Evolutionary conservation across 169 alveolate genomes (phyloP), one percentile per base, ranked within the genome.

Genomic region (Babesia divergens): DNA sequence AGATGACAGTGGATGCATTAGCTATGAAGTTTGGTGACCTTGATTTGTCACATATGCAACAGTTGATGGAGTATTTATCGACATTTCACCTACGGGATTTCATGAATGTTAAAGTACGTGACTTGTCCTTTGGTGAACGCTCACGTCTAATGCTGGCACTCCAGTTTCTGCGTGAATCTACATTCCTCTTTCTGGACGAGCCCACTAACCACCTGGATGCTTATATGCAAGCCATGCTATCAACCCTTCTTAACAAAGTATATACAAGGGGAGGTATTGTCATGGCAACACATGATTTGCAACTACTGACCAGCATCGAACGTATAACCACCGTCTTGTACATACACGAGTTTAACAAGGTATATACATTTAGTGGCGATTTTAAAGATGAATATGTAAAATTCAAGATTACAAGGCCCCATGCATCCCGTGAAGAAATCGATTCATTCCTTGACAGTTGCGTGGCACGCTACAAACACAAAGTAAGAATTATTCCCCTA

Each of bases 191-290:
- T 20, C 44, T 88, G 29, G 93, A 88, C 46, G 93, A 88, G 55
- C 89, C 89, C 37, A 88, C 76, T 13, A 88, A 88, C 62, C 89
- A 88, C 59, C 66, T 88, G 42, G 93, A 88, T 52, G 44, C 74
- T 20, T 88, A 75, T 68, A 80, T 88, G 82, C 70, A 88, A 55
- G 67, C 64, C 24, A 65, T 50, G 26, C 51, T 88, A 29, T 40
- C 65, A 42, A 31, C 47, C 44, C 60, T 88, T 65, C 49, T 88
- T 29, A 83, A 88, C 65, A 66, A 55, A 42, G 81, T 88, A 14
- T 88, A 83, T 53, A 62, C 72, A 20, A 58, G 65, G 68, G 93
- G 93, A 35, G 86, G 83, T 26, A 65, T 81, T 32, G 68, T 88
- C 37, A 53, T 88, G 37, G 86, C 88, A 3, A 88, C 93, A 16